Evolutionary conservation across 192 early-diverging fungal genomes (phyloP), one percentile per base, ranked within the genome.

Genomic region (Umbelopsis sp.): DNA sequence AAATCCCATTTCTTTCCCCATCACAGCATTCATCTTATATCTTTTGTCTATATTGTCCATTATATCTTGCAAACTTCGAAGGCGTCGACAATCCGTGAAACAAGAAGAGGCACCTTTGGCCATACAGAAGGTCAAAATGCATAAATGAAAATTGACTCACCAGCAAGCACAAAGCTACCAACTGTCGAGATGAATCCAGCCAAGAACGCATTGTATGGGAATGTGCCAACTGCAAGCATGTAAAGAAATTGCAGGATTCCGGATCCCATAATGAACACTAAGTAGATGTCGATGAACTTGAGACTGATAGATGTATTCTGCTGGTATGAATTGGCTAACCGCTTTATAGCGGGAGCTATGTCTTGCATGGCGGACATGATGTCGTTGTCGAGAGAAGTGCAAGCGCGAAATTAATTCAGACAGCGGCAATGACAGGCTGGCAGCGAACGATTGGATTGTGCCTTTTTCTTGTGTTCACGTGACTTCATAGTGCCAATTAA

Each of bases 121-220:
- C 8, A 41, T 41, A 41, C n/a, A n/a, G n/a, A n/a, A n/a, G n/a
- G n/a, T 17, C 20, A 49, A 6, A 49, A 49, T n/a, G 20, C 2
- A 49, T 17, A 38, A 12, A 53, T 11, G 1, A 25, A 62, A 20
- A 31, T 20, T 14, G 43, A 71, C 73, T 75, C 77, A 94, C 94
- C 92, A 31, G 92, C 89, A 74, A 97, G 88, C 11, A 97, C 92
- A 83, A 99, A 99, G 65, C 87, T 85, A 24, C 94, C 97, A 25
- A 98, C 94, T 10, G 92, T 91, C 11, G 92, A 91, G 66, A 92
- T 92, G 82, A 99, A 99, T 31, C 95, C 95, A 12, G 96, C 91
- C 75, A 99, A 78, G 80, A 99, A 98, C 32, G 96, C 93, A 83
- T 98, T 98, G 86, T 97, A 98, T 22, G 98, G 98, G 78, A 90